phyloP scores from a whole-genome alignment of 2,329 filamentous ascomycete species.

The Microdochium trichocladiopsis region DNA sequence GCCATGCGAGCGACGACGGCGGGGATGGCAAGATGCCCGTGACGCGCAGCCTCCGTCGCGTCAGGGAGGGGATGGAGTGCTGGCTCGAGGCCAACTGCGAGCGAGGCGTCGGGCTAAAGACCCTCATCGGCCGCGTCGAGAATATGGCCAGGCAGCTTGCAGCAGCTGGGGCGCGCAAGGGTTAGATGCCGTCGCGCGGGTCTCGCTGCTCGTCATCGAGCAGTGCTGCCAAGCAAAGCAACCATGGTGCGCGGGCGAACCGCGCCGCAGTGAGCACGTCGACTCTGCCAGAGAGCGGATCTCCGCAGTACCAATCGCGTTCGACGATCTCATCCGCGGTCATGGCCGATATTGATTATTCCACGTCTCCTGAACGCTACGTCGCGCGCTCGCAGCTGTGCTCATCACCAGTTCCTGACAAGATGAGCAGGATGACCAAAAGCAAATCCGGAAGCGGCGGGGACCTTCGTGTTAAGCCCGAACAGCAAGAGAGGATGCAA shows the following conservation, averaged over 20 bases:
- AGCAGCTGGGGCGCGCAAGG: constrained; percentile 2
- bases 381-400: not conserved
- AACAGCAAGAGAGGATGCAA: not conserved
- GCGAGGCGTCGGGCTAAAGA: constrained; percentile 69
- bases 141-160: constrained; percentile 13
- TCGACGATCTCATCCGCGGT: no score
- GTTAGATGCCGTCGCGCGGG: not conserved
- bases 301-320: no score
- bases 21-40: constrained; percentile 66
- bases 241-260: no score
- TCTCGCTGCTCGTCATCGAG: not conserved
- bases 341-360: not conserved
- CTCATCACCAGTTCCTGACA: not conserved
- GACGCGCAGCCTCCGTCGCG: constrained; percentile 57
- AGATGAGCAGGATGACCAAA: not conserved
- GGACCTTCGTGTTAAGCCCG: not conserved
- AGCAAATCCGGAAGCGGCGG: not conserved
- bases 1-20: constrained; percentile 54
- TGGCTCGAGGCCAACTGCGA: constrained; percentile 81
- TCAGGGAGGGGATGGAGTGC: constrained; percentile 73
- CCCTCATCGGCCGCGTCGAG: constrained; percentile 58
- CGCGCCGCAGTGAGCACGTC: no score
- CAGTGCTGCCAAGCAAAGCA: not conserved
- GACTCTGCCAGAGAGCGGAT: no score
- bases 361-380: not conserved